Evolutionary conservation across 225 moss, liverwort and hornwort genomes (phyloP).

Genomic region (Sphagnum tenellum): DNA sequence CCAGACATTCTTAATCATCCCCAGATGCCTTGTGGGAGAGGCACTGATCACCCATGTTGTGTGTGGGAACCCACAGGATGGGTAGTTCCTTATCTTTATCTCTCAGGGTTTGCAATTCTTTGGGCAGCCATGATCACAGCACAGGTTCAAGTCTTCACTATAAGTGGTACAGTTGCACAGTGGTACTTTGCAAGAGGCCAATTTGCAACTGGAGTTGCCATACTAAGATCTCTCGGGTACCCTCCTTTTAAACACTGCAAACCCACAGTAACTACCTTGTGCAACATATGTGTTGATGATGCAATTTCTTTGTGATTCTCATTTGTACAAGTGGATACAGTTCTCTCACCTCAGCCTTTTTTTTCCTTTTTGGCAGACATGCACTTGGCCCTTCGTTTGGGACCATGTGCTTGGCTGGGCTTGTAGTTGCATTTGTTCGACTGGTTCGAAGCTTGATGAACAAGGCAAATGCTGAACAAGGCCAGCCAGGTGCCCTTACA

Average conservation of each 20-base stretch:
- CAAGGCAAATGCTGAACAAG: conserved; percentile 22
- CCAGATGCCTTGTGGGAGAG: conserved; percentile 27
- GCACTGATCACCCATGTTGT: conserved; percentile 47
- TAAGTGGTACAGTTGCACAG: conserved; percentile 59
- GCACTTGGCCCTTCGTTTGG: conserved; percentile 75
- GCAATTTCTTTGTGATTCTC: too few species aligned
- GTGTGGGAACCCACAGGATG: conserved; percentile 59
- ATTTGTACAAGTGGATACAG: too few species aligned
- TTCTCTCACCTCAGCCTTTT: too few species aligned
- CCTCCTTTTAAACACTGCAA: too few species aligned
- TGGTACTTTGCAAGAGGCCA: conserved; percentile 65
- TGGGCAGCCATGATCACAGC: conserved; percentile 50
- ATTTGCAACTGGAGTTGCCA: conserved; percentile 42
- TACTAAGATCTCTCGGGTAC: conserved; percentile 39
- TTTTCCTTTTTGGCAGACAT: conserved; percentile 17
- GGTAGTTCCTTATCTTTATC: conserved; percentile 48
- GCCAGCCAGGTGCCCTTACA: conserved; percentile 29
- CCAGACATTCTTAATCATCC: conserved; percentile 38
- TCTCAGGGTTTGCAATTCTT: conserved; percentile 37
- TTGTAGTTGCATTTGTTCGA: conserved; percentile 45
- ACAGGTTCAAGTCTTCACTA: conserved; percentile 49
- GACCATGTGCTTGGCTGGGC: conserved; percentile 67
- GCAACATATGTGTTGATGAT: too few species aligned
- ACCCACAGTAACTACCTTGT: too few species aligned
- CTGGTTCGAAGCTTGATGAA: conserved; percentile 48